Evolutionary conservation across 192 early-diverging fungal species (phyloP).

Genomic region (Paraglomus brasilianum): DNA sequence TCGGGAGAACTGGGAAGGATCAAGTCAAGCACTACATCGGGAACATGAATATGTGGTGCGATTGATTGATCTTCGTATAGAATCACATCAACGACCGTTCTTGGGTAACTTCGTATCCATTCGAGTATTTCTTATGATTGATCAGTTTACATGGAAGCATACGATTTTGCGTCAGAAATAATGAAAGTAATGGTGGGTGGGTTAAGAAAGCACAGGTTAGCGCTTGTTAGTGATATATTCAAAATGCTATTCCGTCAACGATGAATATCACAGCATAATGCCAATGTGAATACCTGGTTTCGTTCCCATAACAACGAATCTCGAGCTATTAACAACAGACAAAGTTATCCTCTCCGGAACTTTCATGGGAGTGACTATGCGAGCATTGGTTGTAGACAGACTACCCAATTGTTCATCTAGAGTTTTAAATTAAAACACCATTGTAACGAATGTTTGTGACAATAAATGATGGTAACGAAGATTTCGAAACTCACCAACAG

Average conservation of each 20-base stretch:
- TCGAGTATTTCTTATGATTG: constrained; percentile 28
- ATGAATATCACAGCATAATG: too few species aligned
- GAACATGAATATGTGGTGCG: constrained; percentile 26
- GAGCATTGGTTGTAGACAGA: background rate
- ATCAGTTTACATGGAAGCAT: background rate
- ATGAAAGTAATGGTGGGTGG: too few species aligned
- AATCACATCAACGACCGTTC: constrained; percentile 5
- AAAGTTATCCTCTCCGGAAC: constrained; percentile 17
- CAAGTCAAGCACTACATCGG: constrained; percentile 21
- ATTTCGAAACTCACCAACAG: constrained; percentile 9
- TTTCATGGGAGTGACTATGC: constrained; percentile 6
- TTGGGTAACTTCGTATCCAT: constrained; percentile 13
- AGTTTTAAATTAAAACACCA: background rate
- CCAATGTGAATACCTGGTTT: constrained; percentile 26
- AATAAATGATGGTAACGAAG: background rate
- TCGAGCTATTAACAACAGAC: constrained; percentile 26
- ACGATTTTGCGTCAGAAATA: background rate
- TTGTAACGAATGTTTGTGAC: background rate
- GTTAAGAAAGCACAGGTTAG: too few species aligned
- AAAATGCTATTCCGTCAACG: too few species aligned
- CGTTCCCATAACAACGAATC: constrained; percentile 23
- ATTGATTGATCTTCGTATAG: constrained; percentile 13
- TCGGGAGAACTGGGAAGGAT: constrained; percentile 4
- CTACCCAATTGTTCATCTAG: constrained; percentile 17
- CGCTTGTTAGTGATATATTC: too few species aligned